phyloP scores from a whole-genome alignment of 768 basidiomycete genomes.

The Dentipellis sp. region DNA sequence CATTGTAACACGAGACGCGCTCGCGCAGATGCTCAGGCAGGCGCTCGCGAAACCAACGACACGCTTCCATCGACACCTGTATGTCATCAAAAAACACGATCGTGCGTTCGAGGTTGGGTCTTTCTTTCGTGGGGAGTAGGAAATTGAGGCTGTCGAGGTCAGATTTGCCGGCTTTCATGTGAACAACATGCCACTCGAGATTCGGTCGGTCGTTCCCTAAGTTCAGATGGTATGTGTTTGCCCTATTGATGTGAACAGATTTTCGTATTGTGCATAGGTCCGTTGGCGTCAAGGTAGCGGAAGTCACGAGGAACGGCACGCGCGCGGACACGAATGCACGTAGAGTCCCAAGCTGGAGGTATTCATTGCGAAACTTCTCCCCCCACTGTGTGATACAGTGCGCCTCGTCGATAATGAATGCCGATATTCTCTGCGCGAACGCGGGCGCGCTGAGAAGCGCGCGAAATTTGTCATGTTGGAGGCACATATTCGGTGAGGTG shows the following conservation, averaged over 20 bases:
- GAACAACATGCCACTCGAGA: neutral
- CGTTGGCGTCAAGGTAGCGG: constrained; percentile 6
- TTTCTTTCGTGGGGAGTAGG: neutral
- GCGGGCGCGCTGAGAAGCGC: constrained; percentile 3
- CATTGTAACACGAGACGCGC: neutral
- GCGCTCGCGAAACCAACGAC: neutral
- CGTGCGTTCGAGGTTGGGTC: neutral
- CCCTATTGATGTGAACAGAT: neutral
- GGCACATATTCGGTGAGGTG: constrained; percentile 18
- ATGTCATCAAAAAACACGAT: neutral
- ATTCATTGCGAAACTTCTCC: constrained; percentile 3
- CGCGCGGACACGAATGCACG: constrained; percentile 1
- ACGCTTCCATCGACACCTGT: neutral
- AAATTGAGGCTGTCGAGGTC: neutral
- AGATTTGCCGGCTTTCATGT: neutral
- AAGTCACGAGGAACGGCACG: constrained; percentile 6
- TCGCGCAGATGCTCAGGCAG: neutral
- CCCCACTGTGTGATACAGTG: constrained; percentile 29
- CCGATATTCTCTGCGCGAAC: constrained; percentile 15
- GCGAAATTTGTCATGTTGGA: constrained; percentile 7
- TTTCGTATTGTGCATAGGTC: neutral
- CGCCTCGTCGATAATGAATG: constrained; percentile 29
- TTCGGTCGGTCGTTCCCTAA: neutral
- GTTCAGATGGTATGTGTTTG: neutral
- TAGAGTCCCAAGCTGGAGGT: neutral